Evolutionary conservation across 352 stramenopile genomes (phyloP).

Genomic region (Globisporangium nagaii): DNA sequence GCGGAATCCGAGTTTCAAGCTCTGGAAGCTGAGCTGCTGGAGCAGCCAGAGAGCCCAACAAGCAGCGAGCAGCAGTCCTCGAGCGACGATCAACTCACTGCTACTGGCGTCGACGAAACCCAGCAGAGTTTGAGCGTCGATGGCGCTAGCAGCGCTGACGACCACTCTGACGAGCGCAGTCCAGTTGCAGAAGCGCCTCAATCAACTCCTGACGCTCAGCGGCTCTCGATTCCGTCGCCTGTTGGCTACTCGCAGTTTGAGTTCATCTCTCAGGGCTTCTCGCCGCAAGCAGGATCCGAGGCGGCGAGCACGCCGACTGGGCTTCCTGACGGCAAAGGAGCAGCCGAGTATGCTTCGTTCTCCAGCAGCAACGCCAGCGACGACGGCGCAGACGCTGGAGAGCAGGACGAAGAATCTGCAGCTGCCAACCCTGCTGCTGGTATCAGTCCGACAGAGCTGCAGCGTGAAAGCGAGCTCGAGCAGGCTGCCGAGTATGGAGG

Average conservation of each 20-base stretch:
- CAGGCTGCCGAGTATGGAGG: neutral
- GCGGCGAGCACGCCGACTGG: neutral
- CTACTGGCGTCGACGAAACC: neutral
- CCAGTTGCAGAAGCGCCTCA: neutral
- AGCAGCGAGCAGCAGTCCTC: neutral
- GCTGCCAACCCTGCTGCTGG: too few relatives aligned
- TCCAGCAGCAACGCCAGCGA: neutral
- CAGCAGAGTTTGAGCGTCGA: neutral
- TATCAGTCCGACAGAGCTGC: neutral
- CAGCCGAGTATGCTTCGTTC: neutral
- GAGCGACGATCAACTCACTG: neutral
- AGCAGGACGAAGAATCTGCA: neutral
- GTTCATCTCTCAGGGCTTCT: conserved; percentile 6
- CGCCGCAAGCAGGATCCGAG: conserved; percentile 1
- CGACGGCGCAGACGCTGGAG: neutral
- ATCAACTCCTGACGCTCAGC: neutral
- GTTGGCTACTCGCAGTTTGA: conserved; percentile 13
- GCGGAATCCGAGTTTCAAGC: neutral
- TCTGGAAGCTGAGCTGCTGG: neutral
- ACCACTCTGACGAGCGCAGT: neutral
- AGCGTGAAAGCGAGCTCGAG: neutral
- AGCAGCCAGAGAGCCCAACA: neutral
- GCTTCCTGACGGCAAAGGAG: neutral
- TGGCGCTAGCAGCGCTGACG: neutral
- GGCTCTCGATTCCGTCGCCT: conserved; percentile 2